These are phyloP conservation scores for Arachnopeziza araneosa DNA, from an alignment of 2,329 filamentous ascomycete genomes.

Conservation along the genomic window DNA sequence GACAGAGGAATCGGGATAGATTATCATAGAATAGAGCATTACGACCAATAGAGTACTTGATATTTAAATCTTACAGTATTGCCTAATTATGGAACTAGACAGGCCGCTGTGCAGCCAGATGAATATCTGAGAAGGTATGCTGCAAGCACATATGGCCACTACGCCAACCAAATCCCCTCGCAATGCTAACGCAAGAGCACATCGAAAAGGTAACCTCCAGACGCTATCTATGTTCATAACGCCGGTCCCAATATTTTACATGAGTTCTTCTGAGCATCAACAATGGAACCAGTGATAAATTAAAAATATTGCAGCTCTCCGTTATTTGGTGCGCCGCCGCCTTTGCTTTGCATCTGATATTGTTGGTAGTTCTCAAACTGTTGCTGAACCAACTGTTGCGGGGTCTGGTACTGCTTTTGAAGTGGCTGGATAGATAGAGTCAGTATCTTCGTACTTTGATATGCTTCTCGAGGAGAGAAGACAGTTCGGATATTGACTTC, in stretches of 20 bases:
- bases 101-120: not conserved
- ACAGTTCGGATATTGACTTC: not conserved
- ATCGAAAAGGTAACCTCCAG: not conserved
- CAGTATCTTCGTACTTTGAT: not conserved
- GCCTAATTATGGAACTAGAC: not conserved
- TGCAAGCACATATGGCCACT: not conserved
- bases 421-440: conserved; percentile 12
- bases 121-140: not conserved
- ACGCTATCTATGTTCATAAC: not conserved
- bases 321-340: conserved; percentile 14
- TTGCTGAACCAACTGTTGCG: conserved; percentile 29
- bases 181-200: not conserved
- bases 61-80: not conserved
- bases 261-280: not conserved
- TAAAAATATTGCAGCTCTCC: conserved; percentile 29
- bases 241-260: not conserved
- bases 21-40: not conserved
- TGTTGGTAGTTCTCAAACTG: conserved; percentile 29
- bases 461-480: not conserved
- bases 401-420: conserved; percentile 30
- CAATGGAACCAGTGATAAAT: not conserved
- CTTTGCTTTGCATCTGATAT: conserved; percentile 23
- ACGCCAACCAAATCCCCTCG: not conserved
- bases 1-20: not conserved
- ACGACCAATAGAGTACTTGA: not conserved